Percentiles rank a stretch among this genome's conserved stretches.
phyloP scores from a whole-genome alignment of 176 grass and related monocot species.

The Avena insularis region DNA sequence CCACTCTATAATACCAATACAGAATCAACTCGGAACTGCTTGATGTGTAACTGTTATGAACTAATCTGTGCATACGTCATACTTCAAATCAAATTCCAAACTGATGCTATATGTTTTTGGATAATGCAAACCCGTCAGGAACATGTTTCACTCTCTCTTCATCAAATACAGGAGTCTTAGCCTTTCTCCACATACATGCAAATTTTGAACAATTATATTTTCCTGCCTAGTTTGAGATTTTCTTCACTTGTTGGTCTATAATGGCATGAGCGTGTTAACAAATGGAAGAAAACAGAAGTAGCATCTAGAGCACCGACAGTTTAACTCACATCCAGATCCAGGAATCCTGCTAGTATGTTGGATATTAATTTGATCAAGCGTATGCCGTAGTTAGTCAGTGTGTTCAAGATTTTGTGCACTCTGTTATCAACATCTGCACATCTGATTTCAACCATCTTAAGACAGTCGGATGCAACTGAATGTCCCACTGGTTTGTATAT shows the following conservation, averaged over 20 bases:
- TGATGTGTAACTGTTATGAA: background rate
- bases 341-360: background rate
- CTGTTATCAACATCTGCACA: background rate
- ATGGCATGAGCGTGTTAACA: background rate
- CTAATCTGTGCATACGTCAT: background rate
- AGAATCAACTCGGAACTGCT: background rate
- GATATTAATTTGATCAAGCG: background rate
- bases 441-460: background rate
- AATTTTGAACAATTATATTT: background rate
- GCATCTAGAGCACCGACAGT: background rate
- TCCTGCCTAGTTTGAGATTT: background rate
- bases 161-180: background rate
- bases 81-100: background rate
- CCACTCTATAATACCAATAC: background rate
- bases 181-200: background rate
- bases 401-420: background rate
- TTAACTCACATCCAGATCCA: background rate
- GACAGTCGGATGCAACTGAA: background rate
- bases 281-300: background rate
- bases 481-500: background rate
- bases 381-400: background rate
- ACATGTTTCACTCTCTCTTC: background rate
- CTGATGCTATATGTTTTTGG: background rate
- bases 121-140: background rate
- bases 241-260: background rate